A percentile compares a stretch with the other conserved stretches of the same genome.
These are phyloP conservation scores for Blastocrithidia nonstop DNA, from an alignment of 208 protist species.

Conservation along the genomic window DNA sequence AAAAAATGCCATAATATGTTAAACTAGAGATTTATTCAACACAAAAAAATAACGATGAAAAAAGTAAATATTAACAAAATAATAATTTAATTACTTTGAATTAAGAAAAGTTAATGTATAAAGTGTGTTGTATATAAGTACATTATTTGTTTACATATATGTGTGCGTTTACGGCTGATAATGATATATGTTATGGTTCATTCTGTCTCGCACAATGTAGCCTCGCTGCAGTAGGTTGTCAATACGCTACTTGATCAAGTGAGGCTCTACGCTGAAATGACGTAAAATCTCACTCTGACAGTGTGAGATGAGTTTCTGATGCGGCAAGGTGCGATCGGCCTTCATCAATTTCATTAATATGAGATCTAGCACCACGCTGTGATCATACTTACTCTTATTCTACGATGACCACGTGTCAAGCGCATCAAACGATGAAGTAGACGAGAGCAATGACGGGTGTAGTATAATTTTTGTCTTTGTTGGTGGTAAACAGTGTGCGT, in stretches of 20 bases:
- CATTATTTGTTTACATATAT: background rate
- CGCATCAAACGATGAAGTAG: too few relatives aligned
- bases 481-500: too few relatives aligned
- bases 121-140: conserved; percentile 1
- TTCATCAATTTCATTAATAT: conserved; percentile 83
- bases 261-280: conserved; percentile 48
- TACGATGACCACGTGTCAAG: too few relatives aligned
- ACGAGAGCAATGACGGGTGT: too few relatives aligned
- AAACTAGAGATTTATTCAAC: too few relatives aligned
- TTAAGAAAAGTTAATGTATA: background rate
- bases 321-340: conserved; percentile 35
- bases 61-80: too few relatives aligned
- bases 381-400: background rate
- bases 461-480: too few relatives aligned
- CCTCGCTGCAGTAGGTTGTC: conserved; percentile 74
- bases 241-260: conserved; percentile 72
- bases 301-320: conserved; percentile 53
- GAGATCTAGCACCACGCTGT: conserved; percentile 44
- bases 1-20: too few relatives aligned
- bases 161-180: conserved; percentile 40
- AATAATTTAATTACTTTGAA: too few relatives aligned
- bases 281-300: conserved; percentile 45
- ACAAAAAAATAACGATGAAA: too few relatives aligned
- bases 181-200: conserved; percentile 29
- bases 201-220: conserved; percentile 60